Evolutionary conservation across 345 rosid species (phyloP).

Genomic region (Noccaea bulbosa): DNA sequence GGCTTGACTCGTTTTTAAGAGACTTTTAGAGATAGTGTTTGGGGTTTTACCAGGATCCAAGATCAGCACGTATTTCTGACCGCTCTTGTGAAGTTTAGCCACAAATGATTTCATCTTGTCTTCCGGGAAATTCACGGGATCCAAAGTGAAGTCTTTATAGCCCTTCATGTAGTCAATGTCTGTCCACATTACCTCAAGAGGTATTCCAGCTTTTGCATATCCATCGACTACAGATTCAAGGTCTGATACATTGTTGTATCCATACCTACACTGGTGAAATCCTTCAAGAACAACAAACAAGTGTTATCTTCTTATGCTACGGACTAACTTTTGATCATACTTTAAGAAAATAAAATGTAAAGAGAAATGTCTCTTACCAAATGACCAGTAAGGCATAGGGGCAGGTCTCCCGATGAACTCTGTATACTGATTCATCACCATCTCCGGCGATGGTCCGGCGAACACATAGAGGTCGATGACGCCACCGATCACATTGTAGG

Average conservation of each 20-base stretch:
- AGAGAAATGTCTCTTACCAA: conserved; percentile 48
- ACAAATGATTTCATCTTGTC: conserved; percentile 55
- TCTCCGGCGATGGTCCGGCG: conserved; percentile 57
- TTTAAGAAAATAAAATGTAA: neutral
- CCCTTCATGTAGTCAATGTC: conserved; percentile 85
- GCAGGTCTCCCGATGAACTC: conserved; percentile 71
- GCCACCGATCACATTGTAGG: conserved; percentile 69
- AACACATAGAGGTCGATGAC: conserved; percentile 67
- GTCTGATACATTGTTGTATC: conserved; percentile 66
- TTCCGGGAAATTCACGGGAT: conserved; percentile 62
- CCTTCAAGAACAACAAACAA: conserved; percentile 46
- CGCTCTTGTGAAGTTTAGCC: conserved; percentile 55
- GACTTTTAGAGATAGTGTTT: neutral
- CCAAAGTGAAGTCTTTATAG: conserved; percentile 71
- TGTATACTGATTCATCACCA: conserved; percentile 70
- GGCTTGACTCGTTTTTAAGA: neutral
- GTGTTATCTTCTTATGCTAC: neutral
- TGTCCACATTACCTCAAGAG: conserved; percentile 83
- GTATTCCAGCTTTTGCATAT: conserved; percentile 69
- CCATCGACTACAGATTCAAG: conserved; percentile 62
- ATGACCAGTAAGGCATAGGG: conserved; percentile 87
- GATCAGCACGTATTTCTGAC: conserved; percentile 68
- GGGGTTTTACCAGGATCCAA: conserved; percentile 68
- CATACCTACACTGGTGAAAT: conserved; percentile 74
- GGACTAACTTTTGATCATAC: neutral